These are phyloP conservation scores for Ricinus communis DNA, from an alignment of 345 rosid genomes.

Conservation along the genomic window DNA sequence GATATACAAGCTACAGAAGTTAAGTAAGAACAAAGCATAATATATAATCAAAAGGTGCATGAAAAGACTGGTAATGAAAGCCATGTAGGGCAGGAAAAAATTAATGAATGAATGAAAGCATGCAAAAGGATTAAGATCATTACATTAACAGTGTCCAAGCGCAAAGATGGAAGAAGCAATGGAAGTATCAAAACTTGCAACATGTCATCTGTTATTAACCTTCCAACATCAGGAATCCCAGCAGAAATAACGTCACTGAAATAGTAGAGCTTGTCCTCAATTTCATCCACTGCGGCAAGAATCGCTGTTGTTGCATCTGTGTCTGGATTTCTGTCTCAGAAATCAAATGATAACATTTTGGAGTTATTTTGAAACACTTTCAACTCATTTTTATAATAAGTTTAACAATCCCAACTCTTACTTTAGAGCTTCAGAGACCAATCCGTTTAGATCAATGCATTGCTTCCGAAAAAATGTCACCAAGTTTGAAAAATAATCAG, in stretches of 20 bases:
- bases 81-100: not conserved
- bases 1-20: constrained; percentile 31
- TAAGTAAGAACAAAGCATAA: constrained; percentile 16
- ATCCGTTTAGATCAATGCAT: constrained; percentile 55
- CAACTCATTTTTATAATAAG: not conserved
- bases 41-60: constrained; percentile 3
- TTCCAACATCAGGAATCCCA: constrained; percentile 94
- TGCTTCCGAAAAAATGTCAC: constrained; percentile 55
- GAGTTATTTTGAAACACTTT: constrained; percentile 3
- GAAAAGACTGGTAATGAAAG: not conserved
- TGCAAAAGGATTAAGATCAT: constrained; percentile 24
- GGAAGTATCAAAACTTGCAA: constrained; percentile 82
- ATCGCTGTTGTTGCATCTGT: constrained; percentile 45
- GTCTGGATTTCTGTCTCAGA: constrained; percentile 51
- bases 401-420: constrained; percentile 32
- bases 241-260: constrained; percentile 95
- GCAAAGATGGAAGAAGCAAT: constrained; percentile 83
- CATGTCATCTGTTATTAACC: constrained; percentile 78
- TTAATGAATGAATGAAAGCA: constrained; percentile 10
- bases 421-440: constrained; percentile 49
- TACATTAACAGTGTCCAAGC: constrained; percentile 55
- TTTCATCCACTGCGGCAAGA: constrained; percentile 78
- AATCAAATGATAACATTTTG: constrained; percentile 35
- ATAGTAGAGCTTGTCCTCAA: constrained; percentile 93
- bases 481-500: constrained; percentile 57